phyloP scores from a whole-genome alignment of 1,139 yeast genomes.

The Debaryomyces coudertii region DNA sequence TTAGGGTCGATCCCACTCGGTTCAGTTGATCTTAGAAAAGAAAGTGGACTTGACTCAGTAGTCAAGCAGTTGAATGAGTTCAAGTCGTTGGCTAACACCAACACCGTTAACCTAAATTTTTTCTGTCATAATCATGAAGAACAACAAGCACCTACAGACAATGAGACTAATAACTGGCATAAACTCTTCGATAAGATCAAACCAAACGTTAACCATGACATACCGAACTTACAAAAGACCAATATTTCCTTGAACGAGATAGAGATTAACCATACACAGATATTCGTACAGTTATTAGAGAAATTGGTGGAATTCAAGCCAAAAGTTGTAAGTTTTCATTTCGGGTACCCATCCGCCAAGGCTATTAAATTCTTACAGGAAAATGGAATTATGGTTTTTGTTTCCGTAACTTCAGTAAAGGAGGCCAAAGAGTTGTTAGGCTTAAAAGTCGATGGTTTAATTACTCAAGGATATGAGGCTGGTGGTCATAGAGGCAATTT shows the following conservation, averaged over 20 bases:
- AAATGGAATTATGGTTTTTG: conserved; percentile 54
- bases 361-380: conserved; percentile 45
- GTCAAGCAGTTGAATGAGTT: conserved; percentile 20
- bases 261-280: conserved; percentile 18
- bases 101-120: conserved; percentile 47
- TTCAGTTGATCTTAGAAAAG: conserved; percentile 27
- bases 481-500: conserved; percentile 60
- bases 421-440: conserved; percentile 36
- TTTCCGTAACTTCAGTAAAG: conserved; percentile 43
- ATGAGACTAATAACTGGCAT: conserved; percentile 30
- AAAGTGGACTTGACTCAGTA: conserved; percentile 15
- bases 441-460: conserved; percentile 41
- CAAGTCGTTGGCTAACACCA: conserved; percentile 14
- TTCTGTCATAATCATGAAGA: conserved; percentile 39
- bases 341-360: conserved; percentile 44
- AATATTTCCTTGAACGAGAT: conserved; percentile 42
- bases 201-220: conserved; percentile 2
- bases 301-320: conserved; percentile 19
- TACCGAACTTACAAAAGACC: conserved; percentile 22
- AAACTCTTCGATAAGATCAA: conserved; percentile 18
- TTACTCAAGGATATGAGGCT: conserved; percentile 56
- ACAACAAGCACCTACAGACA: conserved; percentile 19
- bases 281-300: conserved; percentile 17
- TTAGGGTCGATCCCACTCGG: conserved; percentile 52
- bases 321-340: conserved; percentile 50